These are phyloP conservation scores for Phaeotremella skinneri DNA, from an alignment of 768 basidiomycete genomes.

Conservation along the genomic window DNA sequence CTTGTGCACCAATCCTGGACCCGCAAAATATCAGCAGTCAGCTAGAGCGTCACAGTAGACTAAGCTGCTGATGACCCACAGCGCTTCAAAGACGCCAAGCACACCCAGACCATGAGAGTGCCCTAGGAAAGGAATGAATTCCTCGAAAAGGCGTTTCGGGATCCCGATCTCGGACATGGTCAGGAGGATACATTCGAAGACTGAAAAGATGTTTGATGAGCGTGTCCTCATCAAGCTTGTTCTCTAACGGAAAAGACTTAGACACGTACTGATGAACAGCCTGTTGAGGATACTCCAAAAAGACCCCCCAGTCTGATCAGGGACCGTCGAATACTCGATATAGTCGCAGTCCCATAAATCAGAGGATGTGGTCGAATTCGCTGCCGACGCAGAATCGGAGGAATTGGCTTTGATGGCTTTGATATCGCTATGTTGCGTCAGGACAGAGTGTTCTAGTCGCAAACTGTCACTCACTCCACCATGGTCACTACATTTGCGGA, in stretches of 20 bases:
- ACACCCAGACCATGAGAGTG: conserved; percentile 79
- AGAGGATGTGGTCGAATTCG: conserved; percentile 6
- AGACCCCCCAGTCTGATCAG: conserved; percentile 82
- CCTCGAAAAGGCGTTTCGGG: conserved; percentile 66
- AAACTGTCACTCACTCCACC: conserved; percentile 35
- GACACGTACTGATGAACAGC: conserved; percentile 63
- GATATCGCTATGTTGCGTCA: conserved; percentile 40
- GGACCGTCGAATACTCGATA: conserved; percentile 69
- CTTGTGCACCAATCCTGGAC: conserved; percentile 57
- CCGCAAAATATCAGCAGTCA: conserved; percentile 1
- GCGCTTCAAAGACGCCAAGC: conserved; percentile 79
- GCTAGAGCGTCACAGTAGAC: background rate
- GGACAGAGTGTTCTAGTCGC: background rate
- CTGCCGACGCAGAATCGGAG: conserved; percentile 10
- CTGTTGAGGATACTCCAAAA: conserved; percentile 91
- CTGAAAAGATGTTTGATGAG: conserved; percentile 17
- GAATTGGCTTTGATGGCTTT: conserved; percentile 39
- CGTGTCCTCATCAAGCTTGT: background rate
- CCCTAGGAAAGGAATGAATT: conserved; percentile 83
- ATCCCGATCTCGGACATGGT: conserved; percentile 79
- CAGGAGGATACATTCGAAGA: conserved; percentile 77
- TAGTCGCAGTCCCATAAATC: conserved; percentile 66
- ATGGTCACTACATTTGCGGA: conserved; percentile 59
- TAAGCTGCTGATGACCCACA: conserved; percentile 57
- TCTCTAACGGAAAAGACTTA: background rate